Conservation (phyloP, 208 protist genomes). For the Leishmania tarentolae region DNA sequence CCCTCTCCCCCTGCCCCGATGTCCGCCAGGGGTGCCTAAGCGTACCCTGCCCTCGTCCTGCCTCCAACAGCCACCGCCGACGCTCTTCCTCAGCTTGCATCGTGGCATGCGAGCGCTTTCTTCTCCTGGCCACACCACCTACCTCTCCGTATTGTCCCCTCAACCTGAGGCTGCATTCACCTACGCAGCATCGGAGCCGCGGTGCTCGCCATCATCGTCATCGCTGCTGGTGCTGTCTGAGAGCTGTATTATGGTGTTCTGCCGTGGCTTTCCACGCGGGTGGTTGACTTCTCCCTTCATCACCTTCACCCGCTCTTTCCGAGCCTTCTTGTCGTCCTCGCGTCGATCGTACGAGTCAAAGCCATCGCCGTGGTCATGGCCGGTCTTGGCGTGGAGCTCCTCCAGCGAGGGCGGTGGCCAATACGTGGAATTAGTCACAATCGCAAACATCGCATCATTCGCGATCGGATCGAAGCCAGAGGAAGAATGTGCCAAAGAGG, state of each 20-base stretch:
- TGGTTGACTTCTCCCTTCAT: constrained; percentile 85
- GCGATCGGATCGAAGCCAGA: constrained; percentile 75
- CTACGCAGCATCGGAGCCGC: not conserved
- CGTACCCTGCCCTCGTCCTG: not conserved
- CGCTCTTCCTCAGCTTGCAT: not conserved
- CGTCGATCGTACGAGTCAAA: constrained; percentile 85
- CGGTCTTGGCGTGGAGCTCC: constrained; percentile 54
- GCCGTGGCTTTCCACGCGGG: constrained; percentile 69
- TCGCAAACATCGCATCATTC: constrained; percentile 71
- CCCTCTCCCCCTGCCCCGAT: not conserved
- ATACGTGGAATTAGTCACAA: constrained; percentile 62
- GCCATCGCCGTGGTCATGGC: constrained; percentile 54
- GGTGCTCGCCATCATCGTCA: constrained; percentile 8
- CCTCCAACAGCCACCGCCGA: not conserved
- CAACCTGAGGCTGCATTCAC: not conserved
- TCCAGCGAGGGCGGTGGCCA: constrained; percentile 76
- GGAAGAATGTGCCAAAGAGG: not conserved
- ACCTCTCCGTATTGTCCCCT: not conserved
- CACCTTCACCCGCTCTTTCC: constrained; percentile 52
- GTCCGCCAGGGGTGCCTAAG: not conserved
- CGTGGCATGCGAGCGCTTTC: not conserved
- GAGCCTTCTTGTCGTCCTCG: constrained; percentile 64
- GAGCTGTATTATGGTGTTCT: constrained; percentile 63
- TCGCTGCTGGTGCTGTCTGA: constrained; percentile 43
- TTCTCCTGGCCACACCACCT: not conserved